These are phyloP conservation scores for Quercus phellos DNA, from an alignment of 331 rosid species.

Conservation along the genomic window DNA sequence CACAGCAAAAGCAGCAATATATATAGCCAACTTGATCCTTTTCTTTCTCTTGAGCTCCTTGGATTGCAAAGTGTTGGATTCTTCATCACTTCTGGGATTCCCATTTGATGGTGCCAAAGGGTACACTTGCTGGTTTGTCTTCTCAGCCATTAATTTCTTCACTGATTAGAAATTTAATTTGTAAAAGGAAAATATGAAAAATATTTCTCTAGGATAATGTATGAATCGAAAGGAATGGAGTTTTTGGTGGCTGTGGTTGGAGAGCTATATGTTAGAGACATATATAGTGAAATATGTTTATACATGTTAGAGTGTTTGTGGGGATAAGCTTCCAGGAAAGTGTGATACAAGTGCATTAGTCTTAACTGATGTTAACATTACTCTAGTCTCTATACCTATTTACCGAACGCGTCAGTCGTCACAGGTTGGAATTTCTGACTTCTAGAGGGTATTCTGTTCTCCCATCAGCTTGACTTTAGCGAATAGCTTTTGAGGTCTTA, in stretches of 20 bases:
- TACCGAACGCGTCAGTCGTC: too few relatives aligned
- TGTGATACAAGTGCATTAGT: too few relatives aligned
- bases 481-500: too few relatives aligned
- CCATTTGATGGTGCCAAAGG: slow-evolving; percentile 21
- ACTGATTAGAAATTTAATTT: background rate
- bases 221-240: background rate
- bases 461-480: too few relatives aligned
- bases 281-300: background rate
- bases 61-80: background rate
- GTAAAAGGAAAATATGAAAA: background rate
- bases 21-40: slow-evolving; percentile 13
- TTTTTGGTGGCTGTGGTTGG: background rate
- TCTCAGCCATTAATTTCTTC: slow-evolving; percentile 13
- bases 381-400: too few relatives aligned
- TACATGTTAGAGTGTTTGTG: too few relatives aligned
- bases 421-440: too few relatives aligned
- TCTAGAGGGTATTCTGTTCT: too few relatives aligned
- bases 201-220: background rate
- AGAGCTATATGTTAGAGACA: background rate
- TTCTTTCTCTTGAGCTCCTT: slow-evolving; percentile 22
- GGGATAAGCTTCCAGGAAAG: too few relatives aligned
- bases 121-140: slow-evolving; percentile 2
- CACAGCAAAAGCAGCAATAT: slow-evolving; percentile 12
- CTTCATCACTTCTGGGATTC: slow-evolving; percentile 13
- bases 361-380: too few relatives aligned